Base-by-base conservation (phyloP, 2,329 filamentous ascomycete genomes). In the Aspergillus fumigatus region DNA sequence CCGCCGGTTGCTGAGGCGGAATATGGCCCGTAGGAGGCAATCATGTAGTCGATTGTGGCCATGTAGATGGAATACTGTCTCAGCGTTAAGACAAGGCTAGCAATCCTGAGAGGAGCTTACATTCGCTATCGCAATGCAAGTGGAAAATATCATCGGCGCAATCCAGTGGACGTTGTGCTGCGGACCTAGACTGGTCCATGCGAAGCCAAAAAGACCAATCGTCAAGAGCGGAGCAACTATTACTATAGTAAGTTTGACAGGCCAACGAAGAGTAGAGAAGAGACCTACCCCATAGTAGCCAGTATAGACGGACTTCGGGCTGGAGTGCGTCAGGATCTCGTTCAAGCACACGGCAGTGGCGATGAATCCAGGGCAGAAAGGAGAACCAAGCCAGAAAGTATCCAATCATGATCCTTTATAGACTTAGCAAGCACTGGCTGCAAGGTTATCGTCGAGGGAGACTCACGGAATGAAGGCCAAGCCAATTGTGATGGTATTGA, bases 31-130 rank as follows among this genome's bases (percentile, higher is more conserved):
- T 90, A 90, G 0, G 87, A 85, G 56, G 85, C 86, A 38, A 90
- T 83, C 83, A 90, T 89, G 74, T 91, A 91, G 71, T 91, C 86
- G 61, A 90, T 88, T 1, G 87, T 89, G 1, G 87, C 85, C 84
- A 89, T 88, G 74, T 90, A 90, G 56, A 89, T 89, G 35, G 82
- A 77, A 56, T 88, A 88, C 43, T 45, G 32, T 14, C 21, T 23
- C 19, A n/a, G 43, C 21, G 21, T 47, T 47, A 47, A 47, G 43
- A 17, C 14, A 6, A 14, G 23, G 14, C 17, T 4, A 23, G 21
- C 23, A 7, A 3, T 4, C 3, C 19, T 47, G 21, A 47, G 1
- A 5, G 14, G 43, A 3, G n/a, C 43, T 47, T 47, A 47, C 43
- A 66, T 91, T 91, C 54, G 88, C 88, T 52, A 91, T 86, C 23